These are phyloP conservation scores for Paulownia fortunei DNA, from an alignment of 257 asterid genomes.

Conservation along the genomic window DNA sequence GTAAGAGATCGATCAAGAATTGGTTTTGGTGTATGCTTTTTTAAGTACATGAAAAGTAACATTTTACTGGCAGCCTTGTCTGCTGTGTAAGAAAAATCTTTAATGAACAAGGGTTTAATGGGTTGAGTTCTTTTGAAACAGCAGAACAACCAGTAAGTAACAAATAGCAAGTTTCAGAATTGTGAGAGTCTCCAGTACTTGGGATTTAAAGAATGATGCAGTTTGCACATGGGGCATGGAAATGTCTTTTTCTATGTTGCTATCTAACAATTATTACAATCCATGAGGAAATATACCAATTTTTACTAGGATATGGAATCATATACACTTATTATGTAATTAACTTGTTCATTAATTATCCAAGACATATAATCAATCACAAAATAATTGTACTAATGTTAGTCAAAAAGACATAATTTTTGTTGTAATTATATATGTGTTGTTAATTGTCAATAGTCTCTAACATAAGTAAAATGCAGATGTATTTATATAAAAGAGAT, in stretches of 20 bases:
- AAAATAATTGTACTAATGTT: too few relatives aligned
- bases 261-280: constrained; percentile 22
- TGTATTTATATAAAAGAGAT: background rate
- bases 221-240: constrained; percentile 29
- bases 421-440: too few relatives aligned
- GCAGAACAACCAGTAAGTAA: constrained; percentile 34
- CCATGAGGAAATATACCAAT: background rate
- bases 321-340: too few relatives aligned
- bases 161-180: constrained; percentile 18
- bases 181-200: constrained; percentile 4
- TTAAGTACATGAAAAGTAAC: constrained; percentile 24
- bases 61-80: background rate
- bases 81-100: background rate
- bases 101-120: constrained; percentile 39
- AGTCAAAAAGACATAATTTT: too few relatives aligned
- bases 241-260: constrained; percentile 20
- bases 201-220: constrained; percentile 20
- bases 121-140: constrained; percentile 37
- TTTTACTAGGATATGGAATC: background rate
- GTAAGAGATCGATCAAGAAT: constrained; percentile 24
- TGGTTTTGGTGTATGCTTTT: constrained; percentile 6
- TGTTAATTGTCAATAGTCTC: too few relatives aligned
- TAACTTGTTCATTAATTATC: too few relatives aligned
- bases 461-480: too few relatives aligned
- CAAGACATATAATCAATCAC: too few relatives aligned